Conservation (phyloP, 169 alveolate species). For the Eimeria nieschulzi region DNA sequence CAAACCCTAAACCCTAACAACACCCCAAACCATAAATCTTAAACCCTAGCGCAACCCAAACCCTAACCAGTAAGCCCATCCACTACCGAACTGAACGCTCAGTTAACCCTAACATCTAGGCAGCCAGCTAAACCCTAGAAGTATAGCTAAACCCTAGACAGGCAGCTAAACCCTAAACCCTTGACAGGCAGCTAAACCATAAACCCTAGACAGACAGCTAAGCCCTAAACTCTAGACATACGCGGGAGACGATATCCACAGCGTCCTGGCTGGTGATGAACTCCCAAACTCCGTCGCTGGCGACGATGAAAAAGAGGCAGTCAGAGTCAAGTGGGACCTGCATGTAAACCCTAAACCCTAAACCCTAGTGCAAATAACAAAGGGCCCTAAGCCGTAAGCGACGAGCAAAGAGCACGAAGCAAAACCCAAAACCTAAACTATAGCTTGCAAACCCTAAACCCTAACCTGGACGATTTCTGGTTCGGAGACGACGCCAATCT, state of each 20-base stretch:
- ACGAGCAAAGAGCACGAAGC: not conserved
- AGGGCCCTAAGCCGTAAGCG: not conserved
- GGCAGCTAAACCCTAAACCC: too few relatives aligned
- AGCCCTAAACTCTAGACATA: not conserved
- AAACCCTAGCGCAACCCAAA: too few relatives aligned
- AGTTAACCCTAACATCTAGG: too few relatives aligned
- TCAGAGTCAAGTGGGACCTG: constrained; percentile 16
- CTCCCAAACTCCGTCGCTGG: constrained; percentile 88
- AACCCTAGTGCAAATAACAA: not conserved
- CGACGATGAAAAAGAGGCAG: constrained; percentile 63
- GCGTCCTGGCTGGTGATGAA: constrained; percentile 84
- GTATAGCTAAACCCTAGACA: too few relatives aligned
- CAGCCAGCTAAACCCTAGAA: too few relatives aligned
- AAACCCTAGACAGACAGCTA: too few relatives aligned
- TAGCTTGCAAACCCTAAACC: constrained; percentile 2
- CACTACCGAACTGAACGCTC: too few relatives aligned
- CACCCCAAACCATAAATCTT: too few relatives aligned
- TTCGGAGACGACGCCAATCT: constrained; percentile 28
- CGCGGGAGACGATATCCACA: constrained; percentile 63
- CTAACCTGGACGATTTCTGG: constrained; percentile 12
- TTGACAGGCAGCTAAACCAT: too few relatives aligned
- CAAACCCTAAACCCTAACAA: too few relatives aligned
- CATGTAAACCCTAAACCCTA: constrained; percentile 1
- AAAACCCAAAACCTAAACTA: not conserved
- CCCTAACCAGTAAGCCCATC: too few relatives aligned